Conservation (phyloP, 345 rosid genomes). For the Erysimum cheiranthoides region DNA sequence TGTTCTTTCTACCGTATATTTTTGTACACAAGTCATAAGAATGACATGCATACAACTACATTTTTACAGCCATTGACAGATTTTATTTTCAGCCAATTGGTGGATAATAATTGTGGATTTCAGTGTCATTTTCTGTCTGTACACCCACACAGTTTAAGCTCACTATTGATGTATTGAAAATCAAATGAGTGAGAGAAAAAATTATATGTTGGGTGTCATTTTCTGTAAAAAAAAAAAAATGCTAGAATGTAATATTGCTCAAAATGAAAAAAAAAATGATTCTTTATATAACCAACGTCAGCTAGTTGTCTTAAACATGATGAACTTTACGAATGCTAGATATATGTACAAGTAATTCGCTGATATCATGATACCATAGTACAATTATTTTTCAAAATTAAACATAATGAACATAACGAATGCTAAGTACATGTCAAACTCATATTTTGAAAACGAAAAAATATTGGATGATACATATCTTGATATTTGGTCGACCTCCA, state of each 20-base stretch:
- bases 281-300: not conserved
- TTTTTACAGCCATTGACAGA: too few species aligned
- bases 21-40: too few species aligned
- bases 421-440: not conserved
- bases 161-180: conserved; percentile 1
- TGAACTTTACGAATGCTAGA: not conserved
- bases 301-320: not conserved
- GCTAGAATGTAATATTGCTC: conserved; percentile 1
- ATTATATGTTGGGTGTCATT: not conserved
- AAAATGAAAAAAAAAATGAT: too few species aligned
- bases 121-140: conserved; percentile 1
- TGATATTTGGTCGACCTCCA: conserved; percentile 20
- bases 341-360: not conserved
- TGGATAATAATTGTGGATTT: not conserved
- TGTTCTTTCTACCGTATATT: too few species aligned
- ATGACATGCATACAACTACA: too few species aligned
- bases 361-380: not conserved
- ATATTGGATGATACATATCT: conserved; percentile 2
- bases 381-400: not conserved
- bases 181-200: not conserved
- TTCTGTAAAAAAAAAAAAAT: too few species aligned
- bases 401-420: not conserved
- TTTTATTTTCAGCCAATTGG: too few species aligned
- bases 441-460: not conserved
- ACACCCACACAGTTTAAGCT: not conserved